Evolutionary conservation across 306 rosid genomes (phyloP).

Genomic region (Prunus mongolica): DNA sequence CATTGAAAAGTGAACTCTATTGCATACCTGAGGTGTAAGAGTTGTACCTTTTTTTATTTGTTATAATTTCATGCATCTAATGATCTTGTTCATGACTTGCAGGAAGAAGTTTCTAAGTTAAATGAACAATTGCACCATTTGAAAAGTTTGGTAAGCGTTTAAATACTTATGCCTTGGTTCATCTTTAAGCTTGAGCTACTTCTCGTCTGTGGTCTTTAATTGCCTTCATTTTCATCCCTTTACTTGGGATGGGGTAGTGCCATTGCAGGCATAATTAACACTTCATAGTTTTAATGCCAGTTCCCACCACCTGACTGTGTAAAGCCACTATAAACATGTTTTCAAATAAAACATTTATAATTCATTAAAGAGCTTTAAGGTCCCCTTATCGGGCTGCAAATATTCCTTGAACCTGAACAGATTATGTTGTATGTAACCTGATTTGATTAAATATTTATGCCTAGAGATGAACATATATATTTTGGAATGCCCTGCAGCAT

Average conservation of each 20-base stretch:
- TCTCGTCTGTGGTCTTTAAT: background rate
- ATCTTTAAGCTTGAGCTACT: slow-evolving; percentile 7
- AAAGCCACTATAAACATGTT: background rate
- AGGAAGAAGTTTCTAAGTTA: slow-evolving; percentile 68
- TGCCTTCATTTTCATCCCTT: background rate
- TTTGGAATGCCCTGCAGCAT: background rate
- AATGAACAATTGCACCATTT: slow-evolving; percentile 38
- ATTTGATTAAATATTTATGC: background rate
- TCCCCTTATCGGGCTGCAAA: background rate
- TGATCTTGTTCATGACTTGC: slow-evolving; percentile 34
- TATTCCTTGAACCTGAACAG: background rate
- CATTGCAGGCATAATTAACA: background rate
- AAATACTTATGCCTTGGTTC: slow-evolving; percentile 5
- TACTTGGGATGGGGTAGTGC: background rate
- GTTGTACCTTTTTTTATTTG: background rate
- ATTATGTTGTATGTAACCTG: background rate
- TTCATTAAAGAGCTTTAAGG: background rate
- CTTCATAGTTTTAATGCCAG: background rate
- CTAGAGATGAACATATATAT: background rate
- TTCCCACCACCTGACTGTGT: background rate
- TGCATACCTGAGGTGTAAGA: background rate
- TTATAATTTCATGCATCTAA: background rate
- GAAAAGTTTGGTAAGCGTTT: slow-evolving; percentile 59
- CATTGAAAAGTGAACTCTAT: background rate
- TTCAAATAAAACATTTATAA: background rate